Percentiles rank a stretch among this genome's conserved stretches.
These are phyloP conservation scores for Ophiosphaerella narmari DNA, from an alignment of 2,329 filamentous ascomycete genomes.

Conservation along the genomic window DNA sequence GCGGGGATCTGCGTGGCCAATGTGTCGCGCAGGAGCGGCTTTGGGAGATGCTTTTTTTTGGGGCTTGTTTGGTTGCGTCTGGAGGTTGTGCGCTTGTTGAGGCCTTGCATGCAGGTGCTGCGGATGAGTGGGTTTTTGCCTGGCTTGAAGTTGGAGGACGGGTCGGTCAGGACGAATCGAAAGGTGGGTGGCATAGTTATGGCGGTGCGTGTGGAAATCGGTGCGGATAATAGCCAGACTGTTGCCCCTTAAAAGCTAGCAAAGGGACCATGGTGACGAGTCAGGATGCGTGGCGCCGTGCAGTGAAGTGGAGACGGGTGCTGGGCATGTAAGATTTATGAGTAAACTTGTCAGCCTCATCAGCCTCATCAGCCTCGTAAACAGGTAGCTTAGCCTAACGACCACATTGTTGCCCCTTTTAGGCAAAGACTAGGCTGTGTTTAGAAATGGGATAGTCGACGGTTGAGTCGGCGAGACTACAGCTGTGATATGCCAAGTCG, in stretches of 20 bases:
- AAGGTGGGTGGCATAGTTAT: not conserved
- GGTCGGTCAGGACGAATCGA: conserved; percentile 12
- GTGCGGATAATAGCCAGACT: not conserved
- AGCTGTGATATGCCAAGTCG: no score
- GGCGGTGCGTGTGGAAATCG: not conserved
- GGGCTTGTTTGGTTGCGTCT: conserved; percentile 8
- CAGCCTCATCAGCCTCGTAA: no score
- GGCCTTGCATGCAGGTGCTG: conserved; percentile 23
- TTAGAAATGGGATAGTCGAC: no score
- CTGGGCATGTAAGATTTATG: not conserved
- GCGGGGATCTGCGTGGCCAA: conserved; percentile 2
- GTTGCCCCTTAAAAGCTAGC: not conserved
- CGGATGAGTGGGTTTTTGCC: conserved; percentile 17
- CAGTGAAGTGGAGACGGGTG: not conserved
- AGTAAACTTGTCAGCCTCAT: no score
- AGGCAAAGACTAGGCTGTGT: not conserved
- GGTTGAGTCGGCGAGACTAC: no score
- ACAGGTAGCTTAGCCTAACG: not conserved
- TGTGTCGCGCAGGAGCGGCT: not conserved
- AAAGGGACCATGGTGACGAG: no score
- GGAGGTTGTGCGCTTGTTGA: conserved; percentile 21
- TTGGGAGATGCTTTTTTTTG: conserved; percentile 1
- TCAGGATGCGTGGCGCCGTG: no score
- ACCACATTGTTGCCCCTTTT: not conserved
- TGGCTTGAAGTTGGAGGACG: conserved; percentile 8